Evolutionary conservation across 2,329 filamentous ascomycete species (phyloP).

Genomic region (Hortaea werneckii): DNA sequence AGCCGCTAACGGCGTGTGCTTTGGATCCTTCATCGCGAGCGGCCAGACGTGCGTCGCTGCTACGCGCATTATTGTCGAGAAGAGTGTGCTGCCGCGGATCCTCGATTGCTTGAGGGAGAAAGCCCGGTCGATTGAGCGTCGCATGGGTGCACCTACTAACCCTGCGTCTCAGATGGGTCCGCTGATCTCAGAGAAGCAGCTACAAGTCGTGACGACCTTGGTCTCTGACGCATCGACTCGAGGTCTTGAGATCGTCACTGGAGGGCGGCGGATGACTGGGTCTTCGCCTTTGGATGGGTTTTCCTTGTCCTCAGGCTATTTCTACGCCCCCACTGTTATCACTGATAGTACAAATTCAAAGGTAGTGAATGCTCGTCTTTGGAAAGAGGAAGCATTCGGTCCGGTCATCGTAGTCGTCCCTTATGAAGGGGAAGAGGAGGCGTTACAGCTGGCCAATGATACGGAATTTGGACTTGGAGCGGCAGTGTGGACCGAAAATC

Average conservation of each 20-base stretch:
- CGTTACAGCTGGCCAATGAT: constrained; percentile 39
- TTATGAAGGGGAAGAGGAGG: constrained; percentile 39
- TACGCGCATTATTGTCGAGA: constrained; percentile 43
- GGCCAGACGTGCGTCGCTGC: constrained; percentile 49
- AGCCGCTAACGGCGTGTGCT: constrained; percentile 52
- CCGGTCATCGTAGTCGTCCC: constrained; percentile 35
- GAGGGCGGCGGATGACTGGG: constrained; percentile 34
- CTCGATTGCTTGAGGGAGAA: constrained; percentile 47
- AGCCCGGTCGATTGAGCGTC: constrained; percentile 56
- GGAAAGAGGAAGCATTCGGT: constrained; percentile 40
- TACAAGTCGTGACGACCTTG: constrained; percentile 29
- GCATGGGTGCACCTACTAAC: constrained; percentile 59
- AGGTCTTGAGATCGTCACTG: constrained; percentile 36
- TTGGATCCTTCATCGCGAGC: constrained; percentile 19
- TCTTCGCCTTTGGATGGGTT: constrained; percentile 39
- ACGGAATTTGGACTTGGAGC: constrained; percentile 42
- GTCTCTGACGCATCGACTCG: constrained; percentile 57
- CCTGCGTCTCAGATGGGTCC: constrained; percentile 57
- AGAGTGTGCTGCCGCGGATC: constrained; percentile 46
- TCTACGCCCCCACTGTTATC: constrained; percentile 39
- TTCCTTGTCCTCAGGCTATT: constrained; percentile 44
- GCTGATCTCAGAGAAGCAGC: constrained; percentile 37
- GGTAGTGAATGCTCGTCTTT: constrained; percentile 8
- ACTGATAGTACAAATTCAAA: constrained; percentile 13
- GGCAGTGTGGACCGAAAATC: constrained; percentile 42